phyloP scores from a whole-genome alignment of 2,329 filamentous ascomycete genomes.

The Penicillium sp. region DNA sequence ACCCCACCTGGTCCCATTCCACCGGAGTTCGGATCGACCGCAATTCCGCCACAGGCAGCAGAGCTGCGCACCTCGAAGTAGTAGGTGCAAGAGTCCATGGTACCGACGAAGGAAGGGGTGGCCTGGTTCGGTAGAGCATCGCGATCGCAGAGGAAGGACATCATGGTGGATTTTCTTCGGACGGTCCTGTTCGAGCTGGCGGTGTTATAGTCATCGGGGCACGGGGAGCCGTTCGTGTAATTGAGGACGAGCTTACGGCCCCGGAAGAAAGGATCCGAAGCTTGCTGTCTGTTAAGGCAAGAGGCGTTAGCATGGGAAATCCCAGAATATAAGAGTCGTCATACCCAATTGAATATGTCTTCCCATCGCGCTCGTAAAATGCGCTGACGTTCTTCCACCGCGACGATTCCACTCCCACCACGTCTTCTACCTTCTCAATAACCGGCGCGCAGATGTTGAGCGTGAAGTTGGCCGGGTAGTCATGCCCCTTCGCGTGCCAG shows the following conservation, averaged over 20 bases:
- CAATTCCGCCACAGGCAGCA: slow-evolving; percentile 75
- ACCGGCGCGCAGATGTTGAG: slow-evolving; percentile 52
- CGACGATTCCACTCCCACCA: slow-evolving; percentile 44
- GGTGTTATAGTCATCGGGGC: slow-evolving; percentile 40
- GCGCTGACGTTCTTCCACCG: slow-evolving; percentile 50
- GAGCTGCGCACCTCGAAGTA: slow-evolving; percentile 89
- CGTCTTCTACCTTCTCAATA: slow-evolving; percentile 47
- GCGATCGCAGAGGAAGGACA: slow-evolving; percentile 89
- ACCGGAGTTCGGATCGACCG: slow-evolving; percentile 52
- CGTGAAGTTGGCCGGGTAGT: slow-evolving; percentile 52
- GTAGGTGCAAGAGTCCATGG: slow-evolving; percentile 89
- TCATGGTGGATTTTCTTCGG: slow-evolving; percentile 70
- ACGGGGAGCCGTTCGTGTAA: slow-evolving; percentile 74
- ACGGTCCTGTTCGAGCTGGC: slow-evolving; percentile 22
- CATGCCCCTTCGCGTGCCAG: slow-evolving; percentile 50
- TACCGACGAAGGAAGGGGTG: slow-evolving; percentile 78
- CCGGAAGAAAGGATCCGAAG: slow-evolving; percentile 47
- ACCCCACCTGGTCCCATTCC: slow-evolving; percentile 70
- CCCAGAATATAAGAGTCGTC: slow-evolving; percentile 7
- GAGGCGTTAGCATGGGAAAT: slow-evolving; percentile 2
- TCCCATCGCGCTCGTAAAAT: slow-evolving; percentile 45
- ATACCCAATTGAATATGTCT: slow-evolving; percentile 49
- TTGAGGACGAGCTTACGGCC: slow-evolving; percentile 67
- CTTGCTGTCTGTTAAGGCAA: slow-evolving; percentile 38
- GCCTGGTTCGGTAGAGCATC: slow-evolving; percentile 69